Percentiles rank a stretch among this genome's conserved stretches.
Evolutionary conservation across 2,329 filamentous ascomycete genomes (phyloP).

Genomic region (Fusarium sp.): DNA sequence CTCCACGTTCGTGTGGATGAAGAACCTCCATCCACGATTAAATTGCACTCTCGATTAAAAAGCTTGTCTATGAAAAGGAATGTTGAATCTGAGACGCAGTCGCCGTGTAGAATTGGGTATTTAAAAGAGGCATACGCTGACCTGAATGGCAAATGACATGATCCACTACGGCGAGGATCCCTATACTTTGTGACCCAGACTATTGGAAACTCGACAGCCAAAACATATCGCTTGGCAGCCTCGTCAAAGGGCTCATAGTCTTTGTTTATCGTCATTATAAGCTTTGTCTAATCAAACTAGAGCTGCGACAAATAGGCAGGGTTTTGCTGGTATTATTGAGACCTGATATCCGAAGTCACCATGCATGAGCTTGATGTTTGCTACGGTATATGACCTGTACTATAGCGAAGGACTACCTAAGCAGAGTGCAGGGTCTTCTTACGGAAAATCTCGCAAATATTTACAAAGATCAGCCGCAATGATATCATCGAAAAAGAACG

Average conservation of each 20-base stretch:
- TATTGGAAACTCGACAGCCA: neutral
- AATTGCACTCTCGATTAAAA: constrained; percentile 4
- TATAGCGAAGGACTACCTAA: neutral
- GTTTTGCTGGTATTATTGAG: neutral
- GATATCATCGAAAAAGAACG: neutral
- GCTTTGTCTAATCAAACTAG: neutral
- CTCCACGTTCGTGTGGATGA: neutral
- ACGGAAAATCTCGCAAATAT: neutral
- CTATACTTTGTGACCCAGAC: neutral
- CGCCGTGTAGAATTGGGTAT: neutral
- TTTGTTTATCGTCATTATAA: neutral
- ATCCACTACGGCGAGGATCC: neutral
- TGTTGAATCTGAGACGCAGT: constrained; percentile 9
- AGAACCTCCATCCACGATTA: neutral
- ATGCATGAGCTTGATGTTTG: neutral
- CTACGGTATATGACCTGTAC: neutral
- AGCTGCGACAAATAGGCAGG: neutral
- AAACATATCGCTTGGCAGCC: neutral
- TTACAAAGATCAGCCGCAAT: neutral
- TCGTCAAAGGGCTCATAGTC: neutral
- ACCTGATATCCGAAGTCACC: neutral
- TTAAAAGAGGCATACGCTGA: neutral
- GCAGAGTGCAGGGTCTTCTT: neutral
- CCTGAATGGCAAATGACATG: neutral
- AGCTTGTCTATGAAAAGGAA: constrained; percentile 18